These are phyloP conservation scores for Viola odorata DNA, from an alignment of 345 rosid species.

Conservation along the genomic window DNA sequence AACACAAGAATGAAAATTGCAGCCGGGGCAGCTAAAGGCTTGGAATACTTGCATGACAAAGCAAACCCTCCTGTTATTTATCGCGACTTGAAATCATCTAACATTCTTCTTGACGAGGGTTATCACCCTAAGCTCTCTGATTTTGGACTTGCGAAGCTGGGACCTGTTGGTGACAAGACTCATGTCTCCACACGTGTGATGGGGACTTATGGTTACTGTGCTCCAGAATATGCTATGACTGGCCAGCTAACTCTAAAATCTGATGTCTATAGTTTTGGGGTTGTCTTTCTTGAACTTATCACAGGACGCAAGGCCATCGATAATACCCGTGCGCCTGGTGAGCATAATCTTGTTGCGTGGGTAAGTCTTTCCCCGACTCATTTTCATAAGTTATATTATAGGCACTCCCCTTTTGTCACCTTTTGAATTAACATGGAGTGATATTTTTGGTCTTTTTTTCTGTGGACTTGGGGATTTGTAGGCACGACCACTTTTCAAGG, in stretches of 20 bases:
- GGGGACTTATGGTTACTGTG: slow-evolving; percentile 99
- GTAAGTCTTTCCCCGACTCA: slow-evolving; percentile 33
- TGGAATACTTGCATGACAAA: slow-evolving; percentile 90
- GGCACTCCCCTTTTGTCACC: not conserved
- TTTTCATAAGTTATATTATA: not conserved
- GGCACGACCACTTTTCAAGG: slow-evolving; percentile 97
- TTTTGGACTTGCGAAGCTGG: slow-evolving; percentile 92
- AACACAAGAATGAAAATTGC: slow-evolving; percentile 97
- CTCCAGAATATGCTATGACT: slow-evolving; percentile 98
- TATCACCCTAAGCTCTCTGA: slow-evolving; percentile 92
- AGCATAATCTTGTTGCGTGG: slow-evolving; percentile 98
- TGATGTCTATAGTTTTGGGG: slow-evolving; percentile 97
- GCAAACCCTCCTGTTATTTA: slow-evolving; percentile 98
- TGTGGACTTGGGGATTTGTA: slow-evolving; percentile 21
- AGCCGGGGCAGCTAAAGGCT: slow-evolving; percentile 97
- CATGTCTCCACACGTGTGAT: slow-evolving; percentile 98
- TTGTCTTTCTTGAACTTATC: slow-evolving; percentile 92
- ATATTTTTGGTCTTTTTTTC: slow-evolving; percentile 15
- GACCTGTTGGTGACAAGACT: slow-evolving; percentile 98
- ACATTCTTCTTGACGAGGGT: slow-evolving; percentile 88
- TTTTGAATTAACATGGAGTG: slow-evolving; percentile 11
- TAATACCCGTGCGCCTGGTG: slow-evolving; percentile 67
- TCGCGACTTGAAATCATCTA: slow-evolving; percentile 90
- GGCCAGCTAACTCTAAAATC: slow-evolving; percentile 95
- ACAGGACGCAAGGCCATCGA: slow-evolving; percentile 98